Evolutionary conservation across 2,329 filamentous ascomycete genomes (phyloP).

Genomic region (Colletotrichum nymphaeae): DNA sequence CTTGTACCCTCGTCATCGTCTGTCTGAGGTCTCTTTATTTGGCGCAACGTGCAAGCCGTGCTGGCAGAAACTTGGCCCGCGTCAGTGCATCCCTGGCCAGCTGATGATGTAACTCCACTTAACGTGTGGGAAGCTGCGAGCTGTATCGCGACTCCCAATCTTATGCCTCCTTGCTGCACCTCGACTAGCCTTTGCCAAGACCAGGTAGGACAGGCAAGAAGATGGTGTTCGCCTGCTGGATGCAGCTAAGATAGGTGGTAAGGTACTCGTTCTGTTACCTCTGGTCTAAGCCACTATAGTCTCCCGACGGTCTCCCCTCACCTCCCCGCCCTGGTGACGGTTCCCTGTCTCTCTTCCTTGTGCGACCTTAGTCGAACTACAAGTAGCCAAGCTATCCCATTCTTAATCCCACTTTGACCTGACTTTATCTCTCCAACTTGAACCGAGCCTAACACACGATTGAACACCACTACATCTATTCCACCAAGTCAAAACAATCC

Average conservation of each 20-base stretch:
- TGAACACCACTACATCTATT: not conserved
- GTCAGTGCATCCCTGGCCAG: slow-evolving; percentile 30
- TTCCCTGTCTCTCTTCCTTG: not conserved
- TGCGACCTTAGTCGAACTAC: slow-evolving; percentile 18
- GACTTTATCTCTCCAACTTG: not conserved
- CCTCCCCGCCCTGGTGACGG: slow-evolving; percentile 23
- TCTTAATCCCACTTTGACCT: not conserved
- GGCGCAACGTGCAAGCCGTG: not conserved
- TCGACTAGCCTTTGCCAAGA: slow-evolving; percentile 25
- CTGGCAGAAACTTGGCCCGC: slow-evolving; percentile 34
- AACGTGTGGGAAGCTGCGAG: not conserved
- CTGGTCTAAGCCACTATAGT: slow-evolving; percentile 28
- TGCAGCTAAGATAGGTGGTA: not conserved
- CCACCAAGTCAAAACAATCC: not conserved
- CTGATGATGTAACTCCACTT: slow-evolving; percentile 34
- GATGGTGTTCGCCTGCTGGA: not conserved
- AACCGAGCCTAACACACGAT: not conserved
- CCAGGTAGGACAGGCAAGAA: slow-evolving; percentile 1
- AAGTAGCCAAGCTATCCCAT: slow-evolving; percentile 32
- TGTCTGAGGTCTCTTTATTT: not conserved
- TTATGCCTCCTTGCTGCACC: not conserved
- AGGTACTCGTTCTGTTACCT: not conserved
- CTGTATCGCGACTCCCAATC: slow-evolving; percentile 21
- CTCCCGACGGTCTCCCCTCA: slow-evolving; percentile 19
- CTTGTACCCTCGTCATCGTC: not conserved